Evolutionary conservation across 352 stramenopile species (phyloP).

Genomic region (Phytophthora crassamura): DNA sequence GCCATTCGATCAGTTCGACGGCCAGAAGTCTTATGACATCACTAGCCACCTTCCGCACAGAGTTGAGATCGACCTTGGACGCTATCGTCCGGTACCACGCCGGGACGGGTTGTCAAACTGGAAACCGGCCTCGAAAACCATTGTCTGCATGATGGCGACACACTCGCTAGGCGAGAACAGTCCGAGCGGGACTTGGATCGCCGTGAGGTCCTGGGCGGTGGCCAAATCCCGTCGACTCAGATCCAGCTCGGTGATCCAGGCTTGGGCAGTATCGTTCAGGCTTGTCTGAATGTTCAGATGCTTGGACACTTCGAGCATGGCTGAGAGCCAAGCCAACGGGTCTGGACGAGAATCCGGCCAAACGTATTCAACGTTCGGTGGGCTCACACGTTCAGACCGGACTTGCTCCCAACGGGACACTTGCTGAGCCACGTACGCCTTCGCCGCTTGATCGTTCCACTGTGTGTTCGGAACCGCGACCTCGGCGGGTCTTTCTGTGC

Average conservation of each 20-base stretch:
- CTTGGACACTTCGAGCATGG: too few species aligned
- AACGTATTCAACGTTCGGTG: neutral
- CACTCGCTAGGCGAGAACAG: neutral
- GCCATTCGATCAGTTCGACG: too few species aligned
- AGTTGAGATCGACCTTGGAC: neutral
- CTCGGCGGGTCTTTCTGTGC: too few species aligned
- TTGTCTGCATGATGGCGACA: constrained; percentile 1
- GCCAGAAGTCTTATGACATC: too few species aligned
- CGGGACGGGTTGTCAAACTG: neutral
- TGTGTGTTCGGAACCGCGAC: too few species aligned
- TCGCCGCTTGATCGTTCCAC: neutral
- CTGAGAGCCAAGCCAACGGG: neutral
- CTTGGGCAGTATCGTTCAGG: too few species aligned
- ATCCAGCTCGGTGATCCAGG: too few species aligned
- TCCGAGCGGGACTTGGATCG: too few species aligned
- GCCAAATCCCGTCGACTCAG: too few species aligned
- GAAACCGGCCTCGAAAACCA: neutral
- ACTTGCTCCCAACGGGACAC: neutral
- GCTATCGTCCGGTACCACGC: neutral
- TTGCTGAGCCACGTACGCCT: neutral
- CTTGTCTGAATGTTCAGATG: too few species aligned
- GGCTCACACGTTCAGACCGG: neutral
- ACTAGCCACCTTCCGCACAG: too few species aligned
- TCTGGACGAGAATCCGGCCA: neutral
- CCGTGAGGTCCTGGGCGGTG: too few species aligned